These are phyloP conservation scores for Dictyostelium capitatum DNA, from an alignment of 78 protist species.

Conservation along the genomic window DNA sequence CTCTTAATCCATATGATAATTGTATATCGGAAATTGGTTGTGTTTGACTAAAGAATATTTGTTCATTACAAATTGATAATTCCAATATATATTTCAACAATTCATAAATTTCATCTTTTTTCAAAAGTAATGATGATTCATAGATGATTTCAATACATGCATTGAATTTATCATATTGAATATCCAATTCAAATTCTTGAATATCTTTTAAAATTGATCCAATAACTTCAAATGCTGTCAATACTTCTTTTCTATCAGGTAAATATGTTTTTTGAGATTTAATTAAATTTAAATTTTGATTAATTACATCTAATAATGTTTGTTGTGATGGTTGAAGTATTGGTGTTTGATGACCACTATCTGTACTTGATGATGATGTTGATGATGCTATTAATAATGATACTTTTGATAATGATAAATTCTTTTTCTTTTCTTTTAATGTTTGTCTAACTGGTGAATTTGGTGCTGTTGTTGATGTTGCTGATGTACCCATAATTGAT, in stretches of 20 bases:
- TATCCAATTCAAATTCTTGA: background rate
- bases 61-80: background rate
- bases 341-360: background rate
- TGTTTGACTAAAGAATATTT: background rate
- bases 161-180: background rate
- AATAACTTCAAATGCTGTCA: background rate
- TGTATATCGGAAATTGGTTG: constrained; percentile 6
- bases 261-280: constrained; percentile 43
- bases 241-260: constrained; percentile 8
- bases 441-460: background rate
- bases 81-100: background rate
- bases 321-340: constrained; percentile 23
- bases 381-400: background rate
- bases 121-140: constrained; percentile 34
- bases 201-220: background rate
- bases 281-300: constrained; percentile 22
- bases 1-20: background rate
- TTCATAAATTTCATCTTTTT: background rate
- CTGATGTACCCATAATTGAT: background rate
- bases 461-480: background rate
- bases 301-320: background rate
- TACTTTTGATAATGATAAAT: constrained; percentile 22
- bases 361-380: background rate
- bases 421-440: constrained; percentile 23
- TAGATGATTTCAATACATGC: constrained; percentile 16